A percentile compares a stretch with the other conserved stretches of the same genome.
phyloP scores from a whole-genome alignment of 23 red algal genomes.

The Gracilariopsis chorda region DNA sequence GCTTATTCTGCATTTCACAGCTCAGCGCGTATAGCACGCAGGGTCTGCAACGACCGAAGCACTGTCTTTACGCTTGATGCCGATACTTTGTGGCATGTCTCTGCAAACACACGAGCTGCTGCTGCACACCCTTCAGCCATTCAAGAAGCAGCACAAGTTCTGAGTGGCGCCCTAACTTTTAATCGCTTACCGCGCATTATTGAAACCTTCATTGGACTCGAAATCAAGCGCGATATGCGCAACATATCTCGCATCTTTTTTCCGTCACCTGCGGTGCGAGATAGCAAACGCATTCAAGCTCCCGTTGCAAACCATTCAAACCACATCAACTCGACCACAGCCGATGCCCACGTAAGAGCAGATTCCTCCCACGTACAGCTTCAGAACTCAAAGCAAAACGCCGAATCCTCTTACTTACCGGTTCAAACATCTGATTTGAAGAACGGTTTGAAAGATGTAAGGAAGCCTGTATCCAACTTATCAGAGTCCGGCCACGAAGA shows the following conservation, averaged over 20 bases:
- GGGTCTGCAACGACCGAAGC: not conserved
- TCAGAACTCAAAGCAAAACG: not conserved
- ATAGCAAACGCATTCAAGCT: too few relatives aligned
- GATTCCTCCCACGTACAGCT: not conserved
- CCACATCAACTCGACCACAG: not conserved
- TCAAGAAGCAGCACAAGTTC: constrained; percentile 43
- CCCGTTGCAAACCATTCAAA: not conserved
- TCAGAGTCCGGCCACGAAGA: not conserved
- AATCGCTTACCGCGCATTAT: constrained; percentile 20
- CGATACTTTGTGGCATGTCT: constrained; percentile 30
- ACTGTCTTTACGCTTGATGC: constrained; percentile 19
- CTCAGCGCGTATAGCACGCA: constrained; percentile 21
- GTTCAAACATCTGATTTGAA: not conserved
- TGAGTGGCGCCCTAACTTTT: constrained; percentile 12
- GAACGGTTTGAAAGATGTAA: not conserved
- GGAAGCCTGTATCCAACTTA: not conserved
- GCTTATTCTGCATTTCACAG: constrained; percentile 68
- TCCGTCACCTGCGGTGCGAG: not conserved
- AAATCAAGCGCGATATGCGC: not conserved
- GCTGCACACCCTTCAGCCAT: constrained; percentile 36
- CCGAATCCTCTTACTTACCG: not conserved
- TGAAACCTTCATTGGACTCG: constrained; percentile 28
- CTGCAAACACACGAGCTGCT: not conserved
- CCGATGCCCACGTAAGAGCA: not conserved
- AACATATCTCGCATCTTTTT: not conserved